A percentile compares a stretch with the other conserved stretches of the same genome.
These are phyloP conservation scores for Anthracocystis walkeri DNA, from an alignment of 1,284 basidiomycete species.

Conservation along the genomic window DNA sequence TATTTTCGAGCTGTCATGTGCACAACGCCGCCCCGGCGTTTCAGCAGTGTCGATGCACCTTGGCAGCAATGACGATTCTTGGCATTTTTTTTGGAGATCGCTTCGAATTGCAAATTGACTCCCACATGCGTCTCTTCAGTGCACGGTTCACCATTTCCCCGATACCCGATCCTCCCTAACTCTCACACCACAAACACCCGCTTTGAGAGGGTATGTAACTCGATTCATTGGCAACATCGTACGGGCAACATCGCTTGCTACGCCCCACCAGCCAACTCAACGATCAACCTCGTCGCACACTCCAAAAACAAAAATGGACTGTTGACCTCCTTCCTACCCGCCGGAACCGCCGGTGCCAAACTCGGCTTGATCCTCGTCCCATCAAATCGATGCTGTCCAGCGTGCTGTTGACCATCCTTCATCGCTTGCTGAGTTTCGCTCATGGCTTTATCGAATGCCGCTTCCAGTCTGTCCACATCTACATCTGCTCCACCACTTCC, in stretches of 20 bases:
- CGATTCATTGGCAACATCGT: not conserved
- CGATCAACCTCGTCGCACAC: slow-evolving; percentile 79
- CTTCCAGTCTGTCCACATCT: slow-evolving; percentile 34
- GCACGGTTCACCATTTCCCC: too few relatives aligned
- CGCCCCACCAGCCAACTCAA: slow-evolving; percentile 55
- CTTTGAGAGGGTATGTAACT: too few relatives aligned
- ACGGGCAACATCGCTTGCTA: not conserved
- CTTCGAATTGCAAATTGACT: slow-evolving; percentile 7
- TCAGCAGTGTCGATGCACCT: not conserved
- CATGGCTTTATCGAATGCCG: slow-evolving; percentile 44
- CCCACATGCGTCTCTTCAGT: too few relatives aligned
- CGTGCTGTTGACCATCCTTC: slow-evolving; percentile 28
- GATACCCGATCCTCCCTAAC: not conserved
- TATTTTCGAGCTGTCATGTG: too few relatives aligned
- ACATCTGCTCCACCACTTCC: not conserved
- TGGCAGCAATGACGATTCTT: slow-evolving; percentile 16
- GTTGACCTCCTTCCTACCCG: slow-evolving; percentile 83
- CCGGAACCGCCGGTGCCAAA: slow-evolving; percentile 61
- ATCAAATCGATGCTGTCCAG: slow-evolving; percentile 32
- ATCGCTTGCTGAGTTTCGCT: slow-evolving; percentile 32
- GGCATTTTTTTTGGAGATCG: slow-evolving; percentile 9
- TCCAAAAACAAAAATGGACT: slow-evolving; percentile 96
- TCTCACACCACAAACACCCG: not conserved
- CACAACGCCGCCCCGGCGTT: not conserved
- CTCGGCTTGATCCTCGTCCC: slow-evolving; percentile 46